phyloP scores from a whole-genome alignment of 345 rosid species.

The Syzygium aromaticum region DNA sequence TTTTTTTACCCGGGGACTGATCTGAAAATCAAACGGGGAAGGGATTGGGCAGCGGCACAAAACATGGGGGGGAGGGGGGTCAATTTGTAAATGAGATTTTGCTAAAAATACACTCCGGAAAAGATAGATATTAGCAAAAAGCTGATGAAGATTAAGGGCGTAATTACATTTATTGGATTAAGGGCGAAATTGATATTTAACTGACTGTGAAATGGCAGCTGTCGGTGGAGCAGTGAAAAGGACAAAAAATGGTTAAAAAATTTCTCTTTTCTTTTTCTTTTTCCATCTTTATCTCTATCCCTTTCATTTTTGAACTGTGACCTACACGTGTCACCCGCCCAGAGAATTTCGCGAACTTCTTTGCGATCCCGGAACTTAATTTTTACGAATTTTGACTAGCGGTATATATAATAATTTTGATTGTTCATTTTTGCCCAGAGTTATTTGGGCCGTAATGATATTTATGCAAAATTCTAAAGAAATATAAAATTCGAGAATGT shows the following conservation, averaged over 20 bases:
- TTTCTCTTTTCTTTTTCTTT: background rate
- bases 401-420: too few relatives aligned
- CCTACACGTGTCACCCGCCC: background rate
- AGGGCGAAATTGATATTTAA: background rate
- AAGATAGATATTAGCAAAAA: background rate
- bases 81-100: background rate
- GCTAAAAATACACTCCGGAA: background rate
- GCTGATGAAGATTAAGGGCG: background rate
- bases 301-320: background rate
- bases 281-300: background rate
- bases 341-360: background rate
- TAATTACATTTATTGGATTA: background rate
- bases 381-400: background rate
- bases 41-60: background rate
- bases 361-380: background rate
- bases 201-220: background rate
- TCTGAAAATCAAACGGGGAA: background rate
- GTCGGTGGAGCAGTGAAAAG: background rate
- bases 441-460: too few relatives aligned
- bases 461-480: background rate
- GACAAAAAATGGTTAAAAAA: background rate
- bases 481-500: background rate
- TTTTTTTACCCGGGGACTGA: too few relatives aligned
- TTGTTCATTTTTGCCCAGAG: too few relatives aligned
- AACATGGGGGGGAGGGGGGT: background rate